Evolutionary conservation across 225 moss, liverwort and hornwort genomes (phyloP), one percentile per base, ranked within the genome.

Genomic region (Lunularia cruciata): DNA sequence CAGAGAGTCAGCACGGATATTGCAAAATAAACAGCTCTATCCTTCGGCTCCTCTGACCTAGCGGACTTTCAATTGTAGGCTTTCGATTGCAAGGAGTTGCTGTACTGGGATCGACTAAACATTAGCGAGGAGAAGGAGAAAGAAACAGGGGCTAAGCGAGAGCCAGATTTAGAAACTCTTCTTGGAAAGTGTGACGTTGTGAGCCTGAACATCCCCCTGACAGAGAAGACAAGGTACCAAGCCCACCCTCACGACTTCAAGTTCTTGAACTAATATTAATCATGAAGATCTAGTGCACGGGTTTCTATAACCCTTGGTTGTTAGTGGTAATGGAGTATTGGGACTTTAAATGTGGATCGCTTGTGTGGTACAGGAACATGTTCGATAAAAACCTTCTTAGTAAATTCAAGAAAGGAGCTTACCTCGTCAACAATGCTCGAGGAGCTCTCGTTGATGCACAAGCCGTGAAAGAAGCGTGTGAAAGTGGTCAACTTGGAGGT

Each of bases 401-500:
- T 8, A 89, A 89, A 79, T 84, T 92, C 84, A 83, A 65, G 67
- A 78, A 64, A 58, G 92, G 92, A 18, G 84, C 92, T 11, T 81
- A 75, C 18, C 36, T 92, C 11, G 81, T 92, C 65, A 92, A 92
- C 80, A 92, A 92, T 39, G 92, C 92, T 4, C 84, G 89, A 0
- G 92, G 92, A 2, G 84, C 83, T 2, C 76, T 92, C 53, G 87
- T 83, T 8, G 89, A 92, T 30, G 73, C 0, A 72, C 32, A 74
- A 6, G 92, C 89, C 15, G 78, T 92, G 26, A 87, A 79, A 61
- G 73, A 84, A 70, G 92, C 92, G 0, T 83, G 83, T 64, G 92
- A 92, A 73, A 84, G 81, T 40, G 89, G 92, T 18, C 92, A 89
- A 1, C 87, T 92, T 39, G 83, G 79, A 25, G 92, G 88, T 88